Base-by-base conservation (phyloP, 163 green algal species). In the Trebouxiophyceae sp. region DNA sequence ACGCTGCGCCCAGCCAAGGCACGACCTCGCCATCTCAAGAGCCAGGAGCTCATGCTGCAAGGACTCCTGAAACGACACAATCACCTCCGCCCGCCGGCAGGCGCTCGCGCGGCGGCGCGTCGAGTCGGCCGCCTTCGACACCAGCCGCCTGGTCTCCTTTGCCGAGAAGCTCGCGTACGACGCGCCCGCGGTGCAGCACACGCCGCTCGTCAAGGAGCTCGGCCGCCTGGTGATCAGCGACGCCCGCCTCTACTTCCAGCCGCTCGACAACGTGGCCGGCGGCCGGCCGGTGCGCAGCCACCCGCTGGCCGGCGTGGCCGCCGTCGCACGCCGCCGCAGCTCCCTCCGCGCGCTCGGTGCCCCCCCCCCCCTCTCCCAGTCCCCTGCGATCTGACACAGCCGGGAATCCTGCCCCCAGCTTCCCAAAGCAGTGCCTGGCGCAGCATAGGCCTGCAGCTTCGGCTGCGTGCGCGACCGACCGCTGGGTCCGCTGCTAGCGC, bases 211-310 rank as follows among this genome's bases (percentile, higher is more conserved):
- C 0, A 50, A 81, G 16, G 80, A 96, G 79, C 76, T 77, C 0
- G 90, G 91, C 23, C 74, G 82, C 3, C 72, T 98, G 70, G 88
- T 89, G n/a, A 61, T 97, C 31, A 96, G 84, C 0, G 65, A 88
- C 45, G 26, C 63, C 34, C 74, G 87, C 1, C 45, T 98, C 1
- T 98, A 98, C 82, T 97, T 97, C 72, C 91, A 97, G 76, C 12
- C 39, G 16, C 39, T 50, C 12, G 39, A 50, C 39, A 86, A 88
- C 68, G 73, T 95, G 19, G 64, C 72, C 29, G 83, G 89, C 0
- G 77, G 81, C 62, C 68, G 45, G 0, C 72, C 79, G 5, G 78
- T 90, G 33, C 75, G 76, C 45, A 81, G 56, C 16, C 82, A 95
- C 76, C 78, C 85, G 23, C 75, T 97, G 23, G 46, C 78, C n/a